Percentiles rank a stretch among this genome's conserved stretches.
Evolutionary conservation across 768 basidiomycete genomes (phyloP).

Genomic region (Kwoniella newhampshirensis): DNA sequence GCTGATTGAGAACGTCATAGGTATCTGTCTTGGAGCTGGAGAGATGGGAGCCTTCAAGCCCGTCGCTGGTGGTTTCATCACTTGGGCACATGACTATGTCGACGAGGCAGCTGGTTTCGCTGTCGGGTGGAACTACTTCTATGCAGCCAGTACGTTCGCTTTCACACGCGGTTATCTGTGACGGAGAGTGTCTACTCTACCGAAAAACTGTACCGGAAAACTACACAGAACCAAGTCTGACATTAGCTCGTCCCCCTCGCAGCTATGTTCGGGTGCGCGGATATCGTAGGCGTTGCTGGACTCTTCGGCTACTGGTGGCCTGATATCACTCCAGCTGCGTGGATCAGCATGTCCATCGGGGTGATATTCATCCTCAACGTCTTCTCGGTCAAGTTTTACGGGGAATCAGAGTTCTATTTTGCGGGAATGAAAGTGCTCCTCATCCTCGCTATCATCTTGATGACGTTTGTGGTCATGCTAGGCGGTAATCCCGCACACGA

Average conservation of each 20-base stretch:
- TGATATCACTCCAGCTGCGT: conserved; percentile 4
- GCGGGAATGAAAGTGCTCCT: conserved; percentile 12
- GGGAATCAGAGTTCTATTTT: conserved; percentile 17
- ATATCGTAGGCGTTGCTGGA: conserved; percentile 14
- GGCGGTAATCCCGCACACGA: conserved; percentile 17
- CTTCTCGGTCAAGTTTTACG: conserved; percentile 14
- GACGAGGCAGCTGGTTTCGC: conserved; percentile 9
- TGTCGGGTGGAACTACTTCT: conserved; percentile 15
- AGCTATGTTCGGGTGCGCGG: conserved; percentile 14
- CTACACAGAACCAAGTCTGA: background rate
- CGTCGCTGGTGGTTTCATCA: conserved; percentile 13
- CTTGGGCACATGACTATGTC: conserved; percentile 11
- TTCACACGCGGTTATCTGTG: background rate
- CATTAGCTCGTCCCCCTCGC: background rate
- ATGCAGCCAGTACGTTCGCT: conserved; percentile 4
- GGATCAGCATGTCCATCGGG: conserved; percentile 7
- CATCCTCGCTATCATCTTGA: conserved; percentile 12
- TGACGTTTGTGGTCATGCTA: conserved; percentile 13
- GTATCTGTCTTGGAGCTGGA: conserved; percentile 11
- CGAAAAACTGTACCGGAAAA: no score
- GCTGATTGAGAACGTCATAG: background rate
- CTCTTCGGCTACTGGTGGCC: conserved; percentile 11
- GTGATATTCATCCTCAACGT: background rate
- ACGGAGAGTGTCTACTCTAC: no score
- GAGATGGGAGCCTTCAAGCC: conserved; percentile 19